Conservation (phyloP, 768 basidiomycete genomes). For the Leccinum boreale region DNA sequence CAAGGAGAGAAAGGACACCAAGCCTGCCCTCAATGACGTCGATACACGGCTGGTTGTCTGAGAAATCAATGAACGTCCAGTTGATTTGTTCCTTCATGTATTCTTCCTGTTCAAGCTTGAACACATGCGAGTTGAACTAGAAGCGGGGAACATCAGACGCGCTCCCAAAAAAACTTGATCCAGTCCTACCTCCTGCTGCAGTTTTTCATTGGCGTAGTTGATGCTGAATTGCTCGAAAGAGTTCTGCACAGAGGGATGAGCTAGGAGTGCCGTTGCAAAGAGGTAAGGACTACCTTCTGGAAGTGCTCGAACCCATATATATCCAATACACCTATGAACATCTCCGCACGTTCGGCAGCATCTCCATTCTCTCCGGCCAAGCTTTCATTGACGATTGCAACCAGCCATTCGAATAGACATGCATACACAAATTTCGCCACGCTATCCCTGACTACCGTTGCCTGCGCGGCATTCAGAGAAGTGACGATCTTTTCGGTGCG, state of each 20-base stretch:
- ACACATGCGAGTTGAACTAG: conserved; percentile 98
- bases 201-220: conserved; percentile 98
- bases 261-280: not conserved
- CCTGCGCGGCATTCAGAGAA: conserved; percentile 79
- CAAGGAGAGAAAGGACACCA: conserved; percentile 89
- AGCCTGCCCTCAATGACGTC: conserved; percentile 97
- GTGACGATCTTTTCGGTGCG: conserved; percentile 95
- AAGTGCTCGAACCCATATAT: conserved; percentile 98
- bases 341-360: conserved; percentile 85
- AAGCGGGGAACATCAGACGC: conserved; percentile 12
- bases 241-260: conserved; percentile 45
- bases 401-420: conserved; percentile 98
- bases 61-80: conserved; percentile 99
- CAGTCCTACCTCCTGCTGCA: conserved; percentile 85
- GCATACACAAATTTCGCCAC: conserved; percentile 99
- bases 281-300: conserved; percentile 64
- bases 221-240: conserved; percentile 99
- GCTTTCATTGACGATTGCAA: conserved; percentile 95
- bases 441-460: conserved; percentile 90
- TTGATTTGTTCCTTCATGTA: conserved; percentile 98
- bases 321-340: conserved; percentile 99
- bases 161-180: not conserved
- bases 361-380: conserved; percentile 93
- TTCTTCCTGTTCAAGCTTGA: conserved; percentile 99
- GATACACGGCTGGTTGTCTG: conserved; percentile 98